Percentiles rank a stretch among this genome's conserved stretches.
Conservation (phyloP, 495 filamentous ascomycete species). For the Neurospora cerealis region DNA sequence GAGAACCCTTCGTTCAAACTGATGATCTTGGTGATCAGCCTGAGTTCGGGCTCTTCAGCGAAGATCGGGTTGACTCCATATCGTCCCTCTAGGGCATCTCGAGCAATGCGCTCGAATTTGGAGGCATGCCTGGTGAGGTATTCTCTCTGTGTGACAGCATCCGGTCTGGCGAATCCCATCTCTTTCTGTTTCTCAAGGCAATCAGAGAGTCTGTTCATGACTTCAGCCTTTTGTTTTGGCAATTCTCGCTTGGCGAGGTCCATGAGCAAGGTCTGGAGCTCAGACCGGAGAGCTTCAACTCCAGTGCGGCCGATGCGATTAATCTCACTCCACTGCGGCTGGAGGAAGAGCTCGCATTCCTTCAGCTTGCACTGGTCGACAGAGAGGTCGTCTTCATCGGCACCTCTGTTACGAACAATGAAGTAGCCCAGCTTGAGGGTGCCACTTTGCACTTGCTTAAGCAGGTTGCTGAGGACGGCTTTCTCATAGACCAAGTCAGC, state of each 20-base stretch:
- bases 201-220: slow-evolving; percentile 28
- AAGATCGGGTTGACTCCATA: slow-evolving; percentile 36
- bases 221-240: slow-evolving; percentile 39
- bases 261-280: slow-evolving; percentile 34
- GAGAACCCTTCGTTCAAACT: slow-evolving; percentile 34
- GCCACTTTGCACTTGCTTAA: slow-evolving; percentile 34
- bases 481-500: slow-evolving; percentile 44
- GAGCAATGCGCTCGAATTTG: slow-evolving; percentile 4
- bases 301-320: slow-evolving; percentile 35
- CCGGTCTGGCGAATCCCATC: slow-evolving; percentile 34
- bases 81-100: slow-evolving; percentile 17
- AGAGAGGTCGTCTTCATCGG: slow-evolving; percentile 17
- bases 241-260: slow-evolving; percentile 42
- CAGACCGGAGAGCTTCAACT: slow-evolving; percentile 34
- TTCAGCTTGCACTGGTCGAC: slow-evolving; percentile 16
- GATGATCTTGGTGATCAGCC: slow-evolving; percentile 39
- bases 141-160: slow-evolving; percentile 15
- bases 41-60: slow-evolving; percentile 16
- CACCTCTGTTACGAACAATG: slow-evolving; percentile 47
- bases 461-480: slow-evolving; percentile 28
- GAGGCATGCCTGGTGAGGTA: slow-evolving; percentile 3
- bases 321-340: slow-evolving; percentile 35
- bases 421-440: slow-evolving; percentile 43
- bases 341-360: slow-evolving; percentile 28
- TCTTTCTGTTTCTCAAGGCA: slow-evolving; percentile 21